Conservation (phyloP, 1,284 basidiomycete species). For the Tilletia horrida region DNA sequence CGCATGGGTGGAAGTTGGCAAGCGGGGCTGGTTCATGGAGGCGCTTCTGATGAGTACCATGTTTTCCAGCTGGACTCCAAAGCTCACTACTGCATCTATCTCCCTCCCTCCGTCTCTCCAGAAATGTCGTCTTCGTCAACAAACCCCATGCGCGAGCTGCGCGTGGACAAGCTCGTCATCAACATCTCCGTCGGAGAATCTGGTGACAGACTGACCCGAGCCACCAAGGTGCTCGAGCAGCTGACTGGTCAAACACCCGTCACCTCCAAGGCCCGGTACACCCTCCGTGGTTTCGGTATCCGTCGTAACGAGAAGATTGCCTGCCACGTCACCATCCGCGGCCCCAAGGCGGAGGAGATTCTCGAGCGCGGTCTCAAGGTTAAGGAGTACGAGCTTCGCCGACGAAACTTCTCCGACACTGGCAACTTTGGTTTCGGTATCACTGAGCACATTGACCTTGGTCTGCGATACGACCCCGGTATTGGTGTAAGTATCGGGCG, state of each 20-base stretch:
- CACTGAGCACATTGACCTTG: constrained; percentile 82
- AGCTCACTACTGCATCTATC: not conserved
- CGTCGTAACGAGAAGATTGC: constrained; percentile 99
- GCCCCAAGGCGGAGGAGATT: constrained; percentile 97
- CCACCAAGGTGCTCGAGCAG: constrained; percentile 98
- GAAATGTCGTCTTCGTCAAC: constrained; percentile 18
- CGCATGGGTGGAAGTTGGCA: too few relatives aligned
- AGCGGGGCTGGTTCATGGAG: too few relatives aligned
- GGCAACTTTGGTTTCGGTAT: constrained; percentile 97
- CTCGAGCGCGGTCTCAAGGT: constrained; percentile 98
- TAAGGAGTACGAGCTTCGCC: constrained; percentile 95
- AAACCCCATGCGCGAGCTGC: constrained; percentile 67
- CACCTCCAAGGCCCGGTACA: constrained; percentile 99
- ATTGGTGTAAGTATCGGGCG: constrained; percentile 32
- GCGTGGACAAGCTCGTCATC: constrained; percentile 99
- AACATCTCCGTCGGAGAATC: constrained; percentile 99
- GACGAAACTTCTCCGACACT: constrained; percentile 90
- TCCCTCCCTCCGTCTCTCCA: not conserved
- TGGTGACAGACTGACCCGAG: constrained; percentile 97
- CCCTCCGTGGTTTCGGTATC: constrained; percentile 97
- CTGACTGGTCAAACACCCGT: constrained; percentile 99
- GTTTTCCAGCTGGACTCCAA: not conserved
- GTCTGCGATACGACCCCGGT: constrained; percentile 67
- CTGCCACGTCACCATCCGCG: constrained; percentile 97
- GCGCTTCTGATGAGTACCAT: too few relatives aligned